A percentile compares a stretch with the other conserved stretches of the same genome.
Conservation (phyloP, 108 stramenopile genomes). For the Cylindrotheca fusiformis region DNA sequence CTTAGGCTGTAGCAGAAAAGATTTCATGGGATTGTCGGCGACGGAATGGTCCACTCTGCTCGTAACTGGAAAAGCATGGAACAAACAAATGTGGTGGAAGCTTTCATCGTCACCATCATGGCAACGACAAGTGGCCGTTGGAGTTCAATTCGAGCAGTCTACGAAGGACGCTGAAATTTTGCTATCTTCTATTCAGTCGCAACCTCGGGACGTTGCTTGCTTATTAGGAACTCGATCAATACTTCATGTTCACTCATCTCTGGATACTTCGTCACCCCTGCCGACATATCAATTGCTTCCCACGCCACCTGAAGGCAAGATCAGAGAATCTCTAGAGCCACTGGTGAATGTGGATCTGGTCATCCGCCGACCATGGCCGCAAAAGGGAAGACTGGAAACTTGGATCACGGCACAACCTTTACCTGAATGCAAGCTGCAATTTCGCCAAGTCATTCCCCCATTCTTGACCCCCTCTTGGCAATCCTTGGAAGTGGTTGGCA, state of each 20-base stretch:
- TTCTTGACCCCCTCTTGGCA: conserved; percentile 28
- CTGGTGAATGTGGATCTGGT: conserved; percentile 17
- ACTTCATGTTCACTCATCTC: background rate
- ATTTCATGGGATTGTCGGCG: conserved; percentile 22
- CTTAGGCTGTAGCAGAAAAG: background rate
- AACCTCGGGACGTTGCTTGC: background rate
- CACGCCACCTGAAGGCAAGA: background rate
- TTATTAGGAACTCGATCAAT: background rate
- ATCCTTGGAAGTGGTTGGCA: conserved; percentile 5
- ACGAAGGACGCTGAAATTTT: background rate
- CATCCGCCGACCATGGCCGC: conserved; percentile 20
- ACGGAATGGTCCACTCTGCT: conserved; percentile 28
- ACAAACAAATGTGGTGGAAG: conserved; percentile 16
- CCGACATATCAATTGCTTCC: background rate
- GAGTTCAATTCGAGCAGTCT: background rate
- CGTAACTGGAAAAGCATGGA: conserved; percentile 5
- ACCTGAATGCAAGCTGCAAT: conserved; percentile 11
- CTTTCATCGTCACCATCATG: background rate
- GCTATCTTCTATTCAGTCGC: background rate
- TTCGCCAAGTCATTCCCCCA: conserved; percentile 22
- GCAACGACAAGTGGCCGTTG: background rate
- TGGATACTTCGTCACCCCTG: background rate
- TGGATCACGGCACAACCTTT: background rate
- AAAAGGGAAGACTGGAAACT: conserved; percentile 31
- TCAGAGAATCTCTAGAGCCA: background rate